Evolutionary conservation across 305 asterid species (phyloP).

Genomic region (Plantago coronopus): DNA sequence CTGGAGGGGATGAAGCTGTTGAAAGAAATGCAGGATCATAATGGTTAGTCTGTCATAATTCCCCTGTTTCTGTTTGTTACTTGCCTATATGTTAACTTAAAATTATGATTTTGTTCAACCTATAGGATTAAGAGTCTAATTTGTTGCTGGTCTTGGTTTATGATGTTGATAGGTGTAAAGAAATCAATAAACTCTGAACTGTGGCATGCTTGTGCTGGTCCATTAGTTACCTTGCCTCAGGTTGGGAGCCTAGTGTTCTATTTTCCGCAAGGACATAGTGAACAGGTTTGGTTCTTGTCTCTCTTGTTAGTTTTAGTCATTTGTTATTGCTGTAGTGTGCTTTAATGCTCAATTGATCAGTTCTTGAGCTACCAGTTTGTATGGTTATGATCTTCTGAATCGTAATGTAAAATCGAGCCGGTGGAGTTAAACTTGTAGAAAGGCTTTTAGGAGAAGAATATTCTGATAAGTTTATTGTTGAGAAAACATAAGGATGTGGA

Average conservation of each 20-base stretch:
- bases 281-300: conserved; percentile 50
- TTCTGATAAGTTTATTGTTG: neutral
- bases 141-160: conserved; percentile 16
- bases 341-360: too few relatives aligned
- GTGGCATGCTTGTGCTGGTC: conserved; percentile 98
- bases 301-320: neutral
- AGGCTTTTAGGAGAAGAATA: too few relatives aligned
- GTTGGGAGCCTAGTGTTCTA: conserved; percentile 92
- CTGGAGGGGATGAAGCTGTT: conserved; percentile 78
- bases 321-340: neutral
- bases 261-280: conserved; percentile 97
- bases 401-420: neutral
- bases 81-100: neutral
- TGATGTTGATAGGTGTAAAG: conserved; percentile 39
- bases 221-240: conserved; percentile 84
- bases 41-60: conserved; percentile 36
- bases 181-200: conserved; percentile 77
- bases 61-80: conserved; percentile 15
- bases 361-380: neutral
- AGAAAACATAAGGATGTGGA: too few relatives aligned
- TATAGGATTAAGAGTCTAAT: neutral
- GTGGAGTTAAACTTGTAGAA: neutral
- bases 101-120: neutral
- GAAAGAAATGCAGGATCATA: conserved; percentile 87
- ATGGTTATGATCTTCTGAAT: neutral